These are phyloP conservation scores for Fusarium beomiforme DNA, from an alignment of 2,329 filamentous ascomycete species.

Conservation along the genomic window DNA sequence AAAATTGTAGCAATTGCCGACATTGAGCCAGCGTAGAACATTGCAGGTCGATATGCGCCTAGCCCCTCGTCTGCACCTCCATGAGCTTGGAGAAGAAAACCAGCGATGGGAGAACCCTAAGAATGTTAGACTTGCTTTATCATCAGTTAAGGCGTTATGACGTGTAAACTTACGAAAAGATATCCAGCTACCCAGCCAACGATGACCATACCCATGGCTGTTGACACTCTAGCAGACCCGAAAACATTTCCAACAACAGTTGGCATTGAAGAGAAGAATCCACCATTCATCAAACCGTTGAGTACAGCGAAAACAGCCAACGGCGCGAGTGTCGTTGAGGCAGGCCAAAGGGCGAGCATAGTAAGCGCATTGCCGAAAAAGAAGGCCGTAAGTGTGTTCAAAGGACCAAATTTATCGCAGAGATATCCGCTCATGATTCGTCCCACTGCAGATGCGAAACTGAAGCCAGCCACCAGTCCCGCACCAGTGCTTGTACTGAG, in stretches of 20 bases:
- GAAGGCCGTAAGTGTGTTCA: constrained; percentile 64
- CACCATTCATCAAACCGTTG: constrained; percentile 69
- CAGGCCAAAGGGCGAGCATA: constrained; percentile 70
- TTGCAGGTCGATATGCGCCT: constrained; percentile 66
- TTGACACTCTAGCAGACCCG: constrained; percentile 62
- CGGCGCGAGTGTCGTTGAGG: constrained; percentile 63
- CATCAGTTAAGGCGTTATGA: rapidly evolving
- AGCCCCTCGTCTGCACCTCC: constrained; percentile 61
- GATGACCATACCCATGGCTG: constrained; percentile 70
- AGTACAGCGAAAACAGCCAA: constrained; percentile 66
- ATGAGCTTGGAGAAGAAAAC: constrained; percentile 65
- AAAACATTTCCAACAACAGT: constrained; percentile 70
- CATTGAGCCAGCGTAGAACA: constrained; percentile 65
- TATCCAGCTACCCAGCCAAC: constrained; percentile 71
- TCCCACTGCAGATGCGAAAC: constrained; percentile 67
- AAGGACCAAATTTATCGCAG: constrained; percentile 63
- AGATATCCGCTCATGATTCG: constrained; percentile 63
- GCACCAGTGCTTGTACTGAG: constrained; percentile 63
- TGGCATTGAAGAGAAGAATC: constrained; percentile 72
- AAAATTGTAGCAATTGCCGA: constrained; percentile 18
- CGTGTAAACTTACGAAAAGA: constrained; percentile 58
- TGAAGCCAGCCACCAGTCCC: constrained; percentile 69
- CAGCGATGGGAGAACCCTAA: constrained; percentile 68
- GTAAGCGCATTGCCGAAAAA: constrained; percentile 64
- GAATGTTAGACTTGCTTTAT: neutral